Evolutionary conservation across 2,329 filamentous ascomycete genomes (phyloP), one percentile per base, ranked within the genome.

Genomic region (Pseudogymnoascus sp.): DNA sequence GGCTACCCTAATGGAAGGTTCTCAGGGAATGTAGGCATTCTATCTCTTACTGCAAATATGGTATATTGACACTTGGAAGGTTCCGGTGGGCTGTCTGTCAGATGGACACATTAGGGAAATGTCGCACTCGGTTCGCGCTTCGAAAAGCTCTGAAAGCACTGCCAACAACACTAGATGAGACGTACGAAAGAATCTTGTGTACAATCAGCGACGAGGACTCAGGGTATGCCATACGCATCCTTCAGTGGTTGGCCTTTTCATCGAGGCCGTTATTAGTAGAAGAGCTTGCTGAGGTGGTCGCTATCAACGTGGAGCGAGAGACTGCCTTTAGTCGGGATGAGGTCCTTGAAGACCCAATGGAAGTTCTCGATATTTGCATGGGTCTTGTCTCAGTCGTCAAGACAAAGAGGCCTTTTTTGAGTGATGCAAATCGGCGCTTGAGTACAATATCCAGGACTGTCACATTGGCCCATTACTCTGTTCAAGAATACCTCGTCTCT

Each of bases 1-100:
- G 48, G 29, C 5, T 13, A 35, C 59, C 21, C 39, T 73, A 7
- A 63, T 65, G 5, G 3, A 65, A 9, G 69, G 69, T 27, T 66
- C 70, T 18, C 60, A 70, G 40, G 71, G 72, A 63, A 74, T 72
- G 72, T 72, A 67, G 65, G 70, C 36, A 4, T 55, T 2, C 2
- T 2, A n/a, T 39, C 36, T 18, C 18, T 18, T 18, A n/a, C 18
- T 18, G 18, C 18, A 18, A 18, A 18, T 18, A 18, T 18, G 2
- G 1, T 18, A 18, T 18, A 18, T 18, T 18, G 18, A 18, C 36
- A 39, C 36, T n/a, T 9, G 13, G 1, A 40, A 70, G 69, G 71
- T 72, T 70, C 58, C 65, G 67, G 60, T 72, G 65, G 67, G 68
- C 64, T n/a, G 60, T 61, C n/a, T 71, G 67, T 61, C 71, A 74